phyloP scores from a whole-genome alignment of 2,329 filamentous ascomycete species.

The Fusarium sp. region DNA sequence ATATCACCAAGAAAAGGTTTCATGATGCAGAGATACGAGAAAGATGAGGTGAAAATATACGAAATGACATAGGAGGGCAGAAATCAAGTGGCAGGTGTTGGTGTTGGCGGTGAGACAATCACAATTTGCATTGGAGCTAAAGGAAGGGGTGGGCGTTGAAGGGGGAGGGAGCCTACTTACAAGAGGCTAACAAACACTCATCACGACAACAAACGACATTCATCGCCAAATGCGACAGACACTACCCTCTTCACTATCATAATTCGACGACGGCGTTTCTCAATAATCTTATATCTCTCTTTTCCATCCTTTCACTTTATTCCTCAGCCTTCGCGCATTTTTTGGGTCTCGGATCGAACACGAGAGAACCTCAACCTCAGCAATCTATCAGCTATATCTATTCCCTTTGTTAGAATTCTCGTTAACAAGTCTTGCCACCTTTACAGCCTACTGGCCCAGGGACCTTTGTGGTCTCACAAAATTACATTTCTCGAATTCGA shows the following conservation, averaged over 20 bases:
- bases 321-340: conserved; percentile 5
- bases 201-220: conserved; percentile 28
- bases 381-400: background rate
- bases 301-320: background rate
- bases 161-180: background rate
- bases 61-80: conserved; percentile 1
- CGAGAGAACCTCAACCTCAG: background rate
- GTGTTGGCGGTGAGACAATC: conserved; percentile 33
- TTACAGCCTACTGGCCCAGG: background rate
- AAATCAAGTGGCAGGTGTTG: conserved; percentile 21
- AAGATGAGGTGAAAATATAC: background rate
- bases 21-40: conserved; percentile 1
- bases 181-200: conserved; percentile 8
- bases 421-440: background rate
- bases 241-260: background rate
- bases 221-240: background rate
- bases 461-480: background rate
- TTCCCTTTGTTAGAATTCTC: conserved; percentile 17
- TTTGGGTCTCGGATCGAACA: conserved; percentile 1
- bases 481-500: background rate
- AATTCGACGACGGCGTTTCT: conserved; percentile 10
- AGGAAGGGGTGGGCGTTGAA: conserved; percentile 13
- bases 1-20: background rate
- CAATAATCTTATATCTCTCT: background rate
- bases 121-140: conserved; percentile 21